Percentiles rank a stretch among this genome's conserved stretches.
phyloP scores from a whole-genome alignment of 257 asterid genomes.

The Solanum clarkiae region DNA sequence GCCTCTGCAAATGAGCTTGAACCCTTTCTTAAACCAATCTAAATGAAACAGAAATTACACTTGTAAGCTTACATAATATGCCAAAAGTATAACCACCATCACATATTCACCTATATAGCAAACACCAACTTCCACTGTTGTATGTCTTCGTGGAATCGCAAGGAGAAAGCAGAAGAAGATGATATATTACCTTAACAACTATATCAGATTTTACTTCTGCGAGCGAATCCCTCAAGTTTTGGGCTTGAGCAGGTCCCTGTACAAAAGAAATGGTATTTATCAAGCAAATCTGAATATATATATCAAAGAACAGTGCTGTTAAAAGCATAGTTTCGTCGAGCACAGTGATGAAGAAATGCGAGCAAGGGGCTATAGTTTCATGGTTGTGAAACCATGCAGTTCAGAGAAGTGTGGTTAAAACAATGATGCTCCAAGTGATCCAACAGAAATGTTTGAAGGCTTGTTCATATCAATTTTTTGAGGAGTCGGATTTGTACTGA shows the following conservation, averaged over 20 bases:
- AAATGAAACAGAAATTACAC: conserved; percentile 6
- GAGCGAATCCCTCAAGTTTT: conserved; percentile 79
- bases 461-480: background rate
- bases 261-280: background rate
- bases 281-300: background rate
- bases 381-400: background rate
- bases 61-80: background rate
- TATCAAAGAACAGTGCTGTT: background rate
- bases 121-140: background rate
- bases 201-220: conserved; percentile 69
- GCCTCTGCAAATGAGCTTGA: conserved; percentile 89
- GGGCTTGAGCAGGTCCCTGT: conserved; percentile 99
- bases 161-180: background rate
- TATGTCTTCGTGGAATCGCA: background rate
- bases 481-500: background rate
- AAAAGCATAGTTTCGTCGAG: background rate
- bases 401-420: background rate
- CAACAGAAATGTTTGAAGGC: background rate
- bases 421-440: background rate
- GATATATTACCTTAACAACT: conserved; percentile 62
- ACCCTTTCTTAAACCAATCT: conserved; percentile 96
- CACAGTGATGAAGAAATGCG: background rate
- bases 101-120: background rate
- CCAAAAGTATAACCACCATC: background rate
- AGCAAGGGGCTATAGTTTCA: background rate